Percentiles rank a stretch among this genome's conserved stretches.
These are phyloP conservation scores for Flaveria bidentis DNA, from an alignment of 129 eudicot species.

Conservation along the genomic window DNA sequence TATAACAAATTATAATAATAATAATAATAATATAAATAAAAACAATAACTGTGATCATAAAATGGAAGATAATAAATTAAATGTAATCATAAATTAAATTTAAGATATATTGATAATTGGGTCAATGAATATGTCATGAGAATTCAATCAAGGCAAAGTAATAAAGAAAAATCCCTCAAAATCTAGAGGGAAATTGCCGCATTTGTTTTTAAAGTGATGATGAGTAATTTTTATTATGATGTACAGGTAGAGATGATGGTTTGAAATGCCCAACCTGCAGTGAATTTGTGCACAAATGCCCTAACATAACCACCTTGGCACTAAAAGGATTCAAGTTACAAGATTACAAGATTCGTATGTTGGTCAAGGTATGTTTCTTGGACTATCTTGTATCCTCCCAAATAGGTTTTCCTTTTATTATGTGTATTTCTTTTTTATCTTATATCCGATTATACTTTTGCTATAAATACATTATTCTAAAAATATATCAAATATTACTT, in stretches of 20 bases:
- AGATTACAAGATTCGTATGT: constrained; percentile 57
- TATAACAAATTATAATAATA: too few species aligned
- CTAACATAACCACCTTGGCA: constrained; percentile 58
- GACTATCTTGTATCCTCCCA: constrained; percentile 30
- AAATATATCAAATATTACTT: background rate
- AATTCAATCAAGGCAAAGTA: background rate
- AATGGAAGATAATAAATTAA: too few species aligned
- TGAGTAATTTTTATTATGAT: constrained; percentile 8
- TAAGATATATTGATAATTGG: too few species aligned
- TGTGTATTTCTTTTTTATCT: background rate
- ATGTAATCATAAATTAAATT: too few species aligned
- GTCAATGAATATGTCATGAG: background rate
- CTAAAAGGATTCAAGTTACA: constrained; percentile 69
- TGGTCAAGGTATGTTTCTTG: constrained; percentile 59
- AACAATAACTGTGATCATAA: too few species aligned
- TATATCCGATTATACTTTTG: background rate
- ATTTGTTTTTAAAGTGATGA: background rate
- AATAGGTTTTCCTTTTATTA: constrained; percentile 1
- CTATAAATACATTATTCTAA: background rate
- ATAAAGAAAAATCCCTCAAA: background rate
- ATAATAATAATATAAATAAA: too few species aligned
- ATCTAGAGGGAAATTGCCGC: background rate
- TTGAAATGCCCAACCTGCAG: constrained; percentile 67
- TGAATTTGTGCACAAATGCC: constrained; percentile 72
- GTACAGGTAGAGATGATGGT: constrained; percentile 79